These are phyloP conservation scores for Nannochloropsis oceanica DNA, from an alignment of 108 stramenopile species.

Conservation along the genomic window DNA sequence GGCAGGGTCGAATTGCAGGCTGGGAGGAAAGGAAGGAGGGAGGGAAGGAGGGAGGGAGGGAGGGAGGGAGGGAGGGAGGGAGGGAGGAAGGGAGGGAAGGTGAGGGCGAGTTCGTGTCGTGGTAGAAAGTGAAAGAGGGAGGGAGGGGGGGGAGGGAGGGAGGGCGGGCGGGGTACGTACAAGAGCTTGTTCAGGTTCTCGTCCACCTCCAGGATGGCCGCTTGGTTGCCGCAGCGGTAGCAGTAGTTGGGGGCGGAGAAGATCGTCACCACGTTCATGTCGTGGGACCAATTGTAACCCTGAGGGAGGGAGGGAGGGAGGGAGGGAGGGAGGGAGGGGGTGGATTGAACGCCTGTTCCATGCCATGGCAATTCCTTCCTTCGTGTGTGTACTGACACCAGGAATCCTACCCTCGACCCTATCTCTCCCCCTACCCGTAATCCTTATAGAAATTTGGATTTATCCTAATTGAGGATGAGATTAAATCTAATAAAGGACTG, in stretches of 20 bases:
- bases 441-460: no score
- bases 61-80: no score
- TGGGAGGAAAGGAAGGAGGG: not conserved
- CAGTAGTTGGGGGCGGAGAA: conserved; percentile 98
- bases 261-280: conserved; percentile 79
- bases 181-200: conserved; percentile 68
- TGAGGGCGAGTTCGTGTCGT: not conserved
- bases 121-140: not conserved
- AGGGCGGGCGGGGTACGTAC: conserved; percentile 4
- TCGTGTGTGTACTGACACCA: no score
- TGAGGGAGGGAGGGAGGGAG: conserved; percentile 5
- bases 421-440: no score
- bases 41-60: not conserved
- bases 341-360: no score
- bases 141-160: conserved; percentile 16
- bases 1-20: conserved; percentile 73
- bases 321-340: not conserved
- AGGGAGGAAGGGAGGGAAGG: no score
- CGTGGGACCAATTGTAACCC: conserved; percentile 94
- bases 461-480: no score
- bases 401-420: no score
- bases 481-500: no score
- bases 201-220: conserved; percentile 93
- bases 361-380: no score
- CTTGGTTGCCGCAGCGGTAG: conserved; percentile 94